Evolutionary conservation across 371 early-diverging fungal species (phyloP), one percentile per base, ranked within the genome.

Genomic region (Fennellomyces sp.): DNA sequence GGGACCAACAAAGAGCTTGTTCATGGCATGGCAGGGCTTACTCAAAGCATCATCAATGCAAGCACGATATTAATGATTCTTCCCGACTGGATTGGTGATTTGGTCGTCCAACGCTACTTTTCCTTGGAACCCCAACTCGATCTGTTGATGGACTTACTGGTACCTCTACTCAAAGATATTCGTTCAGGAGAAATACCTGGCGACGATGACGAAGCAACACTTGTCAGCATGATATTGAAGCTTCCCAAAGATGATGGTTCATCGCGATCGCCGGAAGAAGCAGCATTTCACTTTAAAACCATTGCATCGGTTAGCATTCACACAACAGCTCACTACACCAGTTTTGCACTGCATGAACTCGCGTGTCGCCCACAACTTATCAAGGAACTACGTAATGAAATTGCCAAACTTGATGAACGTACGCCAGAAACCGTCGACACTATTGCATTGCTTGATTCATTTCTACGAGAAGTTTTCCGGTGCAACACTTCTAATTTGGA

Each of bases 401-500:
- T 75, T 4, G 41, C 21, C 5, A 36, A 63, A 0, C 33, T 69
- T 4, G 64, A 52, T 10, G 36, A 49, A 3, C 50, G 31, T 29
- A 67, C 56, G 2, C 76, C 72, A 36, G 72, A 67, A 25, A 49
- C 68, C 0, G 50, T 76, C 30, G 70, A 65, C 29, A 47, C 58
- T 1, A 58, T 83, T 52, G 64, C 64, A 5, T 27, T 76, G 8
- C 61, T 83, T 66, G 83, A 83, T 27, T 83, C 83, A 2, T 81
- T 77, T 56, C 57, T 81, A 2, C 65, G 83, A 10, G 83, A 83
- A 59, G 58, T 78, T 0, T 63, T 83, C 25, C 41, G 83, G 26
- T 70, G 42, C 45, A 56, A 78, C 31, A 52, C 52, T 0, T 71
- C 72, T 27, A 62, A 60, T 11, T 30, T 81, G 27, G 58, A 66